These are phyloP conservation scores for Fusarium proliferatum DNA, from an alignment of 2,329 filamentous ascomycete genomes.

Conservation along the genomic window DNA sequence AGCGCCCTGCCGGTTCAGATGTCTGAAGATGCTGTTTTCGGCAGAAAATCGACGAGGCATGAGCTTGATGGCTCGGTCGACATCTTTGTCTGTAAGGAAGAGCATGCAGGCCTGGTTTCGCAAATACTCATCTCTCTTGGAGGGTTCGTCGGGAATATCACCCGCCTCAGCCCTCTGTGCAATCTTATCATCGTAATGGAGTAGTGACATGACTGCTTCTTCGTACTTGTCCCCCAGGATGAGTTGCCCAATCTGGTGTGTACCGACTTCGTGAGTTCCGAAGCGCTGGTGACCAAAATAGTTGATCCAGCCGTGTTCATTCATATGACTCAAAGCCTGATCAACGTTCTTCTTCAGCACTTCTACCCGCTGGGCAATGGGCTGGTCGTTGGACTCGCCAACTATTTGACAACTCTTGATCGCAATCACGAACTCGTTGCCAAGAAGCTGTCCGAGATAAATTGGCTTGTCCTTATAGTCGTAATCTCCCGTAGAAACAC, in stretches of 20 bases:
- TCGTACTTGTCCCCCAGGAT: constrained; percentile 86
- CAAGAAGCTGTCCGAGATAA: constrained; percentile 83
- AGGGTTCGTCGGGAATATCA: constrained; percentile 56
- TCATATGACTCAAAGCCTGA: constrained; percentile 73
- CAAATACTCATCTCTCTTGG: constrained; percentile 79
- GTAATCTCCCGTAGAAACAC: constrained; percentile 81
- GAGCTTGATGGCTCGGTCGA: constrained; percentile 69
- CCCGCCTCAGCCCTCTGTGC: constrained; percentile 58
- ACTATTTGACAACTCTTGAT: constrained; percentile 83
- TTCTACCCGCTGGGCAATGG: constrained; percentile 46
- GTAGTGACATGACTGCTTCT: constrained; percentile 80
- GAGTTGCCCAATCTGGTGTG: constrained; percentile 84
- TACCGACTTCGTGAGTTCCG: constrained; percentile 86
- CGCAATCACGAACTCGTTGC: constrained; percentile 94
- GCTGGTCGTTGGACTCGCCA: constrained; percentile 47
- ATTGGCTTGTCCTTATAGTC: constrained; percentile 78
- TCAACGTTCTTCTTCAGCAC: constrained; percentile 56
- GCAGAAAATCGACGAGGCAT: constrained; percentile 86
- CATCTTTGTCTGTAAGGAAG: constrained; percentile 73
- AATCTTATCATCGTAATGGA: constrained; percentile 76
- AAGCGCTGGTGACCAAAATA: constrained; percentile 99
- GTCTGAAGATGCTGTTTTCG: constrained; percentile 81
- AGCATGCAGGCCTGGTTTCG: constrained; percentile 82
- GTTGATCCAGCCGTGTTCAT: constrained; percentile 87
- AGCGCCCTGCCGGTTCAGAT: constrained; percentile 67